A percentile compares a stretch with the other conserved stretches of the same genome.
phyloP scores from a whole-genome alignment of 257 asterid species.

The Nicotiana otophora region DNA sequence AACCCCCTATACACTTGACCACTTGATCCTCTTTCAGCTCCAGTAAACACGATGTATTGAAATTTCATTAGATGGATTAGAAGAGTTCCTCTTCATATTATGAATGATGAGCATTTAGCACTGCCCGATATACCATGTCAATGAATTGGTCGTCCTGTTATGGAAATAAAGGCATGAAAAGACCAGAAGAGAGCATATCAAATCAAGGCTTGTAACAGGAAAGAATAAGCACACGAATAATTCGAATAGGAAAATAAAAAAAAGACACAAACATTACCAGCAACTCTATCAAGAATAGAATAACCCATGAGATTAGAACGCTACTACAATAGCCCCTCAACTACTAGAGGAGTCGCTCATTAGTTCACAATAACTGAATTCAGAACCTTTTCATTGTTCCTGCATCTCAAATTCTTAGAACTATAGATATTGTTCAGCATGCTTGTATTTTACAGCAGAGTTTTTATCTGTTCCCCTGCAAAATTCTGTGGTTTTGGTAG shows the following conservation, averaged over 20 bases:
- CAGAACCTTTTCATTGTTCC: not conserved
- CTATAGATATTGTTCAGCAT: not conserved
- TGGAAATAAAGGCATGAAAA: not conserved
- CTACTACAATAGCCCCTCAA: not conserved
- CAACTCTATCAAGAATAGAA: not conserved
- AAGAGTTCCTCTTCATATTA: conserved; percentile 19
- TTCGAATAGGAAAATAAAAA: not conserved
- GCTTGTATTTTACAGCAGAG: not conserved
- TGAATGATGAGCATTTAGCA: conserved; percentile 64
- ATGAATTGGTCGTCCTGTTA: conserved; percentile 76
- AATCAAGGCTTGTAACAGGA: not conserved
- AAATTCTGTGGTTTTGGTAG: not conserved
- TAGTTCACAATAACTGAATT: conserved; percentile 7
- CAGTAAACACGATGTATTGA: not conserved
- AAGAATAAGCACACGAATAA: not conserved
- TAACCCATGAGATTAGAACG: not conserved
- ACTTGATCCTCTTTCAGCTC: not conserved
- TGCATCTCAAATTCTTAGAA: not conserved
- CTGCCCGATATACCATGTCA: conserved; percentile 73
- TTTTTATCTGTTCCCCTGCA: not conserved
- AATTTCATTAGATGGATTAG: not conserved
- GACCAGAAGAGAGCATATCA: not conserved
- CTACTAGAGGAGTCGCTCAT: not conserved
- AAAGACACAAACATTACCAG: not conserved
- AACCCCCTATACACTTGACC: conserved; percentile 3